A percentile compares a stretch with the other conserved stretches of the same genome.
phyloP scores from a whole-genome alignment of 257 asterid species.

The Fraxinus excelsior region DNA sequence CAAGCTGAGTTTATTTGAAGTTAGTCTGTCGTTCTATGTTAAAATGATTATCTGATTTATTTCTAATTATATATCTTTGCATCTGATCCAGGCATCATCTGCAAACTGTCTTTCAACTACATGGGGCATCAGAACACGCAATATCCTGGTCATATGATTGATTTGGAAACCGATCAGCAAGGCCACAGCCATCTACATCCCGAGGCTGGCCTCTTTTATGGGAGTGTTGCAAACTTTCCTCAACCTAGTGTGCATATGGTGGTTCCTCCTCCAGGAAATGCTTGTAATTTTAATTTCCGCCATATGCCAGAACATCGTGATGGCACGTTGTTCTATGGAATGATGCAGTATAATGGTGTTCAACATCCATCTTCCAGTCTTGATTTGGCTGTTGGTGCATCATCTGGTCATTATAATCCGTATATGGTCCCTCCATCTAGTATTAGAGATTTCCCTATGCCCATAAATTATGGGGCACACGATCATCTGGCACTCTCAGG shows the following conservation, averaged over 20 bases:
- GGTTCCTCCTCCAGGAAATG: slow-evolving; percentile 43
- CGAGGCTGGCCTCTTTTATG: slow-evolving; percentile 60
- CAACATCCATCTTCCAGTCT: slow-evolving; percentile 45
- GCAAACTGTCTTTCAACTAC: slow-evolving; percentile 19
- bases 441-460: slow-evolving; percentile 54
- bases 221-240: slow-evolving; percentile 51
- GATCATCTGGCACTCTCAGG: slow-evolving; percentile 47
- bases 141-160: slow-evolving; percentile 45
- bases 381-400: slow-evolving; percentile 38
- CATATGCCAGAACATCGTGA: slow-evolving; percentile 62
- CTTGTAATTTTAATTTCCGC: slow-evolving; percentile 42
- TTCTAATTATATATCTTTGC: slow-evolving; percentile 15
- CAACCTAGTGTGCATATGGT: slow-evolving; percentile 46
- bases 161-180: slow-evolving; percentile 59
- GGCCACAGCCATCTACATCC: slow-evolving; percentile 55
- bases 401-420: slow-evolving; percentile 57
- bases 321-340: slow-evolving; percentile 48
- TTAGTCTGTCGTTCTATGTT: background rate
- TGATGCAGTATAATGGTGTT: slow-evolving; percentile 45
- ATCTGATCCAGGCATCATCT: slow-evolving; percentile 47
- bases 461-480: slow-evolving; percentile 49
- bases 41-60: slow-evolving; percentile 3
- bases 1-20: slow-evolving; percentile 5
- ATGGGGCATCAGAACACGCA: slow-evolving; percentile 78
- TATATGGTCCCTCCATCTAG: slow-evolving; percentile 58